phyloP scores from a whole-genome alignment of 169 alveolate genomes.

The Plasmodium chabaudi region DNA sequence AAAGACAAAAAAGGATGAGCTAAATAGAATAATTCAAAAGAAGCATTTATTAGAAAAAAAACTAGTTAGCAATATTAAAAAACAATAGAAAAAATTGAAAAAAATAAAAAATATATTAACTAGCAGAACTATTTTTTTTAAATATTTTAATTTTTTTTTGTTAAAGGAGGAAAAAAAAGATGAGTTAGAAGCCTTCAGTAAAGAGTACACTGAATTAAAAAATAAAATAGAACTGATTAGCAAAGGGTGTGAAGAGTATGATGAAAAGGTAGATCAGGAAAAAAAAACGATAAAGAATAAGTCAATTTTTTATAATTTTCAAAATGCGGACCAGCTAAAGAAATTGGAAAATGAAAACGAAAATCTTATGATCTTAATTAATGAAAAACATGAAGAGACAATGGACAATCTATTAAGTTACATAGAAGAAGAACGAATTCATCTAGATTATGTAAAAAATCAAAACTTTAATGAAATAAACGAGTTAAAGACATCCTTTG shows the following conservation, averaged over 20 bases:
- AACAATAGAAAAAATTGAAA: slow-evolving; percentile 19
- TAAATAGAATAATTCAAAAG: slow-evolving; percentile 50
- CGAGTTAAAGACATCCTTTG: slow-evolving; percentile 33
- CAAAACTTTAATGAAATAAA: slow-evolving; percentile 41
- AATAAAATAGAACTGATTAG: slow-evolving; percentile 33
- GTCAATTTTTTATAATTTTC: slow-evolving; percentile 67
- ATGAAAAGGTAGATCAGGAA: slow-evolving; percentile 44
- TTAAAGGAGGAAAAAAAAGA: slow-evolving; percentile 44
- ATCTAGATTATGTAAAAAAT: slow-evolving; percentile 45
- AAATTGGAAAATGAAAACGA: slow-evolving; percentile 61
- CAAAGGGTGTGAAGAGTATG: slow-evolving; percentile 51
- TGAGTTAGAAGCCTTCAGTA: slow-evolving; percentile 43
- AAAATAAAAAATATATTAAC: neutral
- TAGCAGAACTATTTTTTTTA: neutral
- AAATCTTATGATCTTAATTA: slow-evolving; percentile 21
- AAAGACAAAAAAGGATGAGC: slow-evolving; percentile 42
- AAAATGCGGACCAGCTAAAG: slow-evolving; percentile 51
- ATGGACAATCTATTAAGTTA: slow-evolving; percentile 40
- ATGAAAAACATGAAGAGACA: slow-evolving; percentile 46
- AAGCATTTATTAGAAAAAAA: slow-evolving; percentile 38
- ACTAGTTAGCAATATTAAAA: slow-evolving; percentile 28
- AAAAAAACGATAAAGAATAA: slow-evolving; percentile 14
- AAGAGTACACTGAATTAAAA: slow-evolving; percentile 56
- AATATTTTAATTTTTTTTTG: neutral
- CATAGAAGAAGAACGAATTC: slow-evolving; percentile 33